Base-by-base conservation (phyloP, 345 rosid species). In the Eucalyptus curtisii region DNA sequence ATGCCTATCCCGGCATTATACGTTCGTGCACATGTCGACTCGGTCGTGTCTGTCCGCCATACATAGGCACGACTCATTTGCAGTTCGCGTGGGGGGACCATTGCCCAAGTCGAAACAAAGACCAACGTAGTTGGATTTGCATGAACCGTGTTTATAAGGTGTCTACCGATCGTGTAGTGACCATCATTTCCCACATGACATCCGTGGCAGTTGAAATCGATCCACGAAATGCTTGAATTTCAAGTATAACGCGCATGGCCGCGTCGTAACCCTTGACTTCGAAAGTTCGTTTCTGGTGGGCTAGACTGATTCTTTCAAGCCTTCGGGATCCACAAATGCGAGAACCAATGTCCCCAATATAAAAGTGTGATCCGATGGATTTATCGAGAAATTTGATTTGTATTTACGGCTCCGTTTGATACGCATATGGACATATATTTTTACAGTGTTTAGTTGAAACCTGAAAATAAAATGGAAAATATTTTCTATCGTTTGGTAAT, bases 401-500 rank as follows among this genome's bases (percentile, higher is more conserved):
- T 61, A 30, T 30, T 3, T 55, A 25, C 1, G 13, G 30, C 30
- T 55, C 61, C 30, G n/a, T n/a, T n/a, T n/a, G n/a, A n/a, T n/a
- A n/a, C n/a, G n/a, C n/a, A n/a, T n/a, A n/a, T n/a, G n/a, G n/a
- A n/a, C n/a, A n/a, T n/a, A n/a, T n/a, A n/a, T n/a, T n/a, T n/a
- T n/a, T n/a, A n/a, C n/a, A 19, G 10, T 52, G 9, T 52, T 52
- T 22, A 24, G 30, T 22, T 22, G 0, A 55, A 10, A 55, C 13
- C 0, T 22, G 61, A 9, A 55, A 55, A 22, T 55, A 55, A 55
- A 55, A 22, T 22, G 9, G 1, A 55, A 24, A 55, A 1, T 55
- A 1, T 55, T 24, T 55, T 55, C 5, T 10, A 4, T 55, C 3
- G 0, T 4, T 55, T 55, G 61, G 30, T 0, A 55, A 55, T 9